Percentiles rank a stretch among this genome's conserved stretches.
Conservation (phyloP, 257 asterid genomes). For the Nicotiana sylvestris region DNA sequence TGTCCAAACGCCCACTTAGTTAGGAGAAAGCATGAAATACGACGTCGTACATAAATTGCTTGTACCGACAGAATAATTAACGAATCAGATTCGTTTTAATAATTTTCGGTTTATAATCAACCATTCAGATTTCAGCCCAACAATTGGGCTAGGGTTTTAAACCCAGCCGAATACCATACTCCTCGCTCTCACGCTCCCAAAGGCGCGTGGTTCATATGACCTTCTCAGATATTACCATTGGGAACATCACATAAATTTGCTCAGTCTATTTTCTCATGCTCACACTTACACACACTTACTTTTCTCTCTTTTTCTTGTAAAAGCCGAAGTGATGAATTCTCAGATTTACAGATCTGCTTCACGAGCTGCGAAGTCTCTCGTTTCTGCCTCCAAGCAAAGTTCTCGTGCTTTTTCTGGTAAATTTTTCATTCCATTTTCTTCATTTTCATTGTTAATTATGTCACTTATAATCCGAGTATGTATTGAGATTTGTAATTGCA, state of each 20-base stretch:
- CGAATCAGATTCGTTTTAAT: neutral
- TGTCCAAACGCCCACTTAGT: too few relatives aligned
- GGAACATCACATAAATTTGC: neutral
- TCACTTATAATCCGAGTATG: neutral
- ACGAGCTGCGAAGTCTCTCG: conserved; percentile 49
- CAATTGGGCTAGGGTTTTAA: conserved; percentile 5
- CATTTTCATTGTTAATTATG: neutral
- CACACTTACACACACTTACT: neutral
- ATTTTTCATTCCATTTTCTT: neutral
- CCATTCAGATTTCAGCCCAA: neutral
- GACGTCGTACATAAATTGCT: neutral
- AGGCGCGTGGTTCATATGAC: neutral
- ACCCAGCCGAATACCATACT: neutral
- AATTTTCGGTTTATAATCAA: neutral
- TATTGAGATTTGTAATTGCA: neutral
- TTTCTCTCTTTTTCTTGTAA: neutral
- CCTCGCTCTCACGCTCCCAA: neutral
- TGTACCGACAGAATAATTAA: neutral
- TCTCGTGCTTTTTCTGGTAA: conserved; percentile 76
- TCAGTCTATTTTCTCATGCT: neutral
- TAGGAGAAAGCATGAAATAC: neutral
- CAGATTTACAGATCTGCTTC: conserved; percentile 76
- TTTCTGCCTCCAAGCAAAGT: conserved; percentile 67
- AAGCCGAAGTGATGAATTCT: conserved; percentile 53
- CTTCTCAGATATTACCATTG: neutral